Conservation (phyloP, 129 eudicot species). For the Centella asiatica region DNA sequence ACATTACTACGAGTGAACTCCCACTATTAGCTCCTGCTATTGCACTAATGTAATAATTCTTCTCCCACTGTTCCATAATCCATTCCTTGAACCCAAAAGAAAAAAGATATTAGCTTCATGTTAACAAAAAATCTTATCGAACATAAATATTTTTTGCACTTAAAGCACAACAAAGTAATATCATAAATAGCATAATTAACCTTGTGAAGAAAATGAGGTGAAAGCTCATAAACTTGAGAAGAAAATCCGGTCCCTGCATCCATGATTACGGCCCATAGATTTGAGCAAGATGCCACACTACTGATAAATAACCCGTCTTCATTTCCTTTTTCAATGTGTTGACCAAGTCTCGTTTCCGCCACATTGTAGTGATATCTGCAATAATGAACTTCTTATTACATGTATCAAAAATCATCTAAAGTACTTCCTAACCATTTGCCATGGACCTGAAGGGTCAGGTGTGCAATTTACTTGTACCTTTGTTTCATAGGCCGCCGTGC, state of each 20-base stretch:
- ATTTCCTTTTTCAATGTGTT: slow-evolving; percentile 76
- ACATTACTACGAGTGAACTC: slow-evolving; percentile 78
- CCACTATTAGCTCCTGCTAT: slow-evolving; percentile 79
- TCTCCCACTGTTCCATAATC: slow-evolving; percentile 96
- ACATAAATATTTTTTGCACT: not conserved
- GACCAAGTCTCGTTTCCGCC: slow-evolving; percentile 58
- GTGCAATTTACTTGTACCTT: slow-evolving; percentile 32
- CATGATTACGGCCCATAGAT: slow-evolving; percentile 86
- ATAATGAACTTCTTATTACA: too few relatives aligned
- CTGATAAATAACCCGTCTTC: slow-evolving; percentile 74
- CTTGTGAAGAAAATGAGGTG: slow-evolving; percentile 66
- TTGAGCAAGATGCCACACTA: slow-evolving; percentile 67
- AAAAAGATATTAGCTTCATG: slow-evolving; percentile 2
- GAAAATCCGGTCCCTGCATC: slow-evolving; percentile 80
- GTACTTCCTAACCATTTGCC: not conserved
- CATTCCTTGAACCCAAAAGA: slow-evolving; percentile 59
- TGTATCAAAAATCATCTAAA: not conserved
- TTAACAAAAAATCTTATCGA: not conserved
- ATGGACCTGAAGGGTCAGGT: not conserved
- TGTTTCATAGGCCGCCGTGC: slow-evolving; percentile 89
- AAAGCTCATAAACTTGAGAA: slow-evolving; percentile 69
- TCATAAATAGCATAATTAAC: slow-evolving; percentile 17
- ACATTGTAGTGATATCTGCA: slow-evolving; percentile 86
- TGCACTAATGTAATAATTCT: slow-evolving; percentile 69
- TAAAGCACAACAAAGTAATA: not conserved